phyloP scores from a whole-genome alignment of 495 filamentous ascomycete species.

The Paragyromitra xinjiangensis region DNA sequence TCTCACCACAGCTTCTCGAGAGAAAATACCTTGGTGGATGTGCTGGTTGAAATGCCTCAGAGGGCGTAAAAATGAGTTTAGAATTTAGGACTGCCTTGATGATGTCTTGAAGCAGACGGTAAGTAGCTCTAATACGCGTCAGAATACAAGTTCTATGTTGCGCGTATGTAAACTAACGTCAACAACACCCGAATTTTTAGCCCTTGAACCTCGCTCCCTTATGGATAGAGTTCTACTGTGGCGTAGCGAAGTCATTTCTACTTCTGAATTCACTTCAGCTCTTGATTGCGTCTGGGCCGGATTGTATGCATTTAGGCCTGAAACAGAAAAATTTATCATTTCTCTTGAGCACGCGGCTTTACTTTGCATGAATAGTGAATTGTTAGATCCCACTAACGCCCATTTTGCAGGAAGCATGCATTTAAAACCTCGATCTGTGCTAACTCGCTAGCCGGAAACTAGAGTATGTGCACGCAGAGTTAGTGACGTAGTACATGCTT shows the following conservation, averaged over 20 bases:
- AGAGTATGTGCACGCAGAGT: slow-evolving; percentile 11
- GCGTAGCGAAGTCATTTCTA: not conserved
- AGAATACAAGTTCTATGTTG: not conserved
- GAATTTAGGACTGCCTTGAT: not conserved
- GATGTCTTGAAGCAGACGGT: not conserved
- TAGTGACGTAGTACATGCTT: slow-evolving; percentile 17
- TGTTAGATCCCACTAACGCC: slow-evolving; percentile 2
- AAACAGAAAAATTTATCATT: slow-evolving; percentile 25
- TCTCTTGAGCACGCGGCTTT: not conserved
- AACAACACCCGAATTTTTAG: not conserved
- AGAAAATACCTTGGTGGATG: not conserved
- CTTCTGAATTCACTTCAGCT: not conserved
- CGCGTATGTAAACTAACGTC: not conserved
- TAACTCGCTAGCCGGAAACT: slow-evolving; percentile 20
- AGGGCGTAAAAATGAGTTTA: not conserved
- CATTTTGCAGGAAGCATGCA: slow-evolving; percentile 28
- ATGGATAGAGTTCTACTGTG: not conserved
- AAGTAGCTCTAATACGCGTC: not conserved
- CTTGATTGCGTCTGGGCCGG: not conserved
- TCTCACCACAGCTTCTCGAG: not conserved
- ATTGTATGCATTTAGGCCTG: not conserved
- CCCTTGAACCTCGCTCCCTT: not conserved
- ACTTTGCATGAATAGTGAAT: not conserved
- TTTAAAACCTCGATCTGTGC: slow-evolving; percentile 23
- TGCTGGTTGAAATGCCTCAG: not conserved